Evolutionary conservation across 345 rosid species (phyloP).

Genomic region (Aquilaria sinensis): DNA sequence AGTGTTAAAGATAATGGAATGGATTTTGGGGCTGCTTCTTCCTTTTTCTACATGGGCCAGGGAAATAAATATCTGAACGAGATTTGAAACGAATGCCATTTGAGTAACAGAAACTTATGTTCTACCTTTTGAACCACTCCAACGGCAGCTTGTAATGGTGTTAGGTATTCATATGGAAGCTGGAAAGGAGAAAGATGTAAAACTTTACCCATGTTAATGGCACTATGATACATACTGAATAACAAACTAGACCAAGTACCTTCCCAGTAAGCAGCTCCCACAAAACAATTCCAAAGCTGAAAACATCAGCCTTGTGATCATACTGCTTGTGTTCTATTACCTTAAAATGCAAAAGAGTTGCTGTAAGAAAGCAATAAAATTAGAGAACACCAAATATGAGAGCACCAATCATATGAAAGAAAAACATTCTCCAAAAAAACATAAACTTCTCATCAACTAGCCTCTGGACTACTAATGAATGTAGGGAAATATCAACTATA

Average conservation of each 20-base stretch:
- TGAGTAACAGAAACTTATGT: background rate
- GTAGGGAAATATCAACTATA: no score
- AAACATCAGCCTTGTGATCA: conserved; percentile 97
- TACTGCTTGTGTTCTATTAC: conserved; percentile 96
- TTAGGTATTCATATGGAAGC: conserved; percentile 90
- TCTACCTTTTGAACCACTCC: conserved; percentile 96
- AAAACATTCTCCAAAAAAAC: no score
- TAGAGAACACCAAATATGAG: background rate
- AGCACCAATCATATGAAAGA: background rate
- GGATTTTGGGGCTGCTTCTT: no score
- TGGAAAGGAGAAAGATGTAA: conserved; percentile 31
- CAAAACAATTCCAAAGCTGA: conserved; percentile 82
- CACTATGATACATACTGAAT: background rate
- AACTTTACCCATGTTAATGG: background rate
- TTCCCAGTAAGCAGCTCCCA: conserved; percentile 96
- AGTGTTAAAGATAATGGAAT: background rate
- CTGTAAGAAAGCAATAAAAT: conserved; percentile 21
- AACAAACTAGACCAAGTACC: conserved; percentile 33
- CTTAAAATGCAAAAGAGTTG: conserved; percentile 37
- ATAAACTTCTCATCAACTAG: no score
- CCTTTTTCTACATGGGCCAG: no score
- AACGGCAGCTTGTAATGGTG: conserved; percentile 97
- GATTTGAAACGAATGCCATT: background rate
- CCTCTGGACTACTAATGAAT: no score
- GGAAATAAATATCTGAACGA: background rate